These are phyloP conservation scores for Bjerkandera adusta DNA, from an alignment of 1,284 basidiomycete genomes.

Conservation along the genomic window DNA sequence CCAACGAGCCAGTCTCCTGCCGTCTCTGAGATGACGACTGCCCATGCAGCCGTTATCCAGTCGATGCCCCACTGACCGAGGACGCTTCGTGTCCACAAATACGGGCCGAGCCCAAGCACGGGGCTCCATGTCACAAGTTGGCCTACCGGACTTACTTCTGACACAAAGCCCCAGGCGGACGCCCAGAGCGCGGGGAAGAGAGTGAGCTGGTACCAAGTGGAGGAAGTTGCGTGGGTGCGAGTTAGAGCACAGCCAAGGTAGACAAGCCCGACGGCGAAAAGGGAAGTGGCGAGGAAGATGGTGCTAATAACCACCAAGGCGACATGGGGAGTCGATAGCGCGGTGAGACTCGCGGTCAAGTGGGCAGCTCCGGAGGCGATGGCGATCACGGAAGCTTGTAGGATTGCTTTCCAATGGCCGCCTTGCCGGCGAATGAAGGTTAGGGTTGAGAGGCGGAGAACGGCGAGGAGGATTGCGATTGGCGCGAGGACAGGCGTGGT, in stretches of 20 bases:
- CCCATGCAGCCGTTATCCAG: conserved; percentile 71
- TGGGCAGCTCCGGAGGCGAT: conserved; percentile 46
- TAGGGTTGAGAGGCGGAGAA: conserved; percentile 48
- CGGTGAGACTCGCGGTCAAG: conserved; percentile 46
- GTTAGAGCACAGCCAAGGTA: conserved; percentile 41
- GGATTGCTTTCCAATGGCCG: conserved; percentile 29
- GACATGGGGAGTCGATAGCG: conserved; percentile 49
- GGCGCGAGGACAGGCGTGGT: conserved; percentile 52
- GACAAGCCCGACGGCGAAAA: conserved; percentile 39
- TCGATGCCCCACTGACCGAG: conserved; percentile 61
- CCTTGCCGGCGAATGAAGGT: conserved; percentile 39
- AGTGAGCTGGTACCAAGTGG: conserved; percentile 43
- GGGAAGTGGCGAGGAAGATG: conserved; percentile 43
- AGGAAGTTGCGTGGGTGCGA: conserved; percentile 26
- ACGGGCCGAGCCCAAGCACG: conserved; percentile 50
- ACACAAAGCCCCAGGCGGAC: conserved; percentile 64
- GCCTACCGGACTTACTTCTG: conserved; percentile 65
- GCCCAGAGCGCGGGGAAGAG: conserved; percentile 73
- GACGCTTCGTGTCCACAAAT: conserved; percentile 58
- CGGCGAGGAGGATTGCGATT: conserved; percentile 43
- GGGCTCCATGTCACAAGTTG: conserved; percentile 47
- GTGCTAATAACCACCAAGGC: conserved; percentile 46
- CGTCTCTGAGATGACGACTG: conserved; percentile 56
- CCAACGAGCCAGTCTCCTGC: conserved; percentile 57
- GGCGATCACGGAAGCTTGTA: conserved; percentile 42